Base-by-base conservation (phyloP, 208 protist species). In the Leishmania turanica region DNA sequence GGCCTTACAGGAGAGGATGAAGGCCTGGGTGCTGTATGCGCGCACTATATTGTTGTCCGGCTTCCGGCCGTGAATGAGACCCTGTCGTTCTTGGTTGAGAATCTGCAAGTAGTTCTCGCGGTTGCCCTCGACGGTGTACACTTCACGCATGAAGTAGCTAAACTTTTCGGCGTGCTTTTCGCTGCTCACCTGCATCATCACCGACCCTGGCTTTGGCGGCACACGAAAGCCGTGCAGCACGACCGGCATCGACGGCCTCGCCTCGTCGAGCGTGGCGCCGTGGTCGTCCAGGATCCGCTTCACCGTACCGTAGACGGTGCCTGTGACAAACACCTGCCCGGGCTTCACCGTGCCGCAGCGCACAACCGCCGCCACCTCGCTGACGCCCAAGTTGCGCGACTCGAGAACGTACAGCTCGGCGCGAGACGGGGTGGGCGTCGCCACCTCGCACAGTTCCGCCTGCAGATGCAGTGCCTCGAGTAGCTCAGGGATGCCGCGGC, bases 321-420 rank as follows among this genome's bases (percentile, higher is more conserved):
- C 96, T 3, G 92, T 37, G 24, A 94, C 93, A 53, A 97, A 81
- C 19, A 94, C 90, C 83, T 96, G 91, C 7, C 93, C 92, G 15
- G 88, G 82, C 54, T 84, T 75, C 42, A 98, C 79, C 21, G 78
- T 89, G 24, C 96, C 96, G 82, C 93, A 96, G 34, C 91, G 92
- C 69, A 98, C 96, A 54, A 98, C 86, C 42, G 91, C 95, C 2
- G 92, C 84, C 60, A 97, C 87, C 80, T 84, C 84, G 76, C 80
- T 91, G n/a, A 79, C 79, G 49, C 73, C 80, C 27, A 78, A 73
- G 80, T 88, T 87, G 60, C 78, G 80, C 45, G 93, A 90, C 86
- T 99, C 99, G 45, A 99, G 89, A 8, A 99, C 95, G 27, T 92
- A 92, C 69, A 97, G 79, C 88, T 99, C 96, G 3, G 93, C 93